Evolutionary conservation across 331 rosid genomes (phyloP).

Genomic region (Malus hybrid): DNA sequence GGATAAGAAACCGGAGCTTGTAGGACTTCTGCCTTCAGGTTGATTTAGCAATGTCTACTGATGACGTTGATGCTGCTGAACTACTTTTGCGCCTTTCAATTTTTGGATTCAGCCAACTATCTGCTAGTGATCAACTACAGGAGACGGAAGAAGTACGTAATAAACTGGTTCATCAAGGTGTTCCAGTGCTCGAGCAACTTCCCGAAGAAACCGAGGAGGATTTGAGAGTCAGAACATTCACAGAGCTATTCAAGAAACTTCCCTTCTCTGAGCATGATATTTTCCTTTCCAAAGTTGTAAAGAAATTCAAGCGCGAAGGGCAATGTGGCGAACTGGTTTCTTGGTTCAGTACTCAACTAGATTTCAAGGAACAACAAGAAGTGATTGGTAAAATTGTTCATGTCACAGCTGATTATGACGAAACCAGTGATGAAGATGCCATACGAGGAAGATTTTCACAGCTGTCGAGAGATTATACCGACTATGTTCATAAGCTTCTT

Average conservation of each 20-base stretch:
- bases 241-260: neutral
- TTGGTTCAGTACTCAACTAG: neutral
- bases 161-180: neutral
- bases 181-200: neutral
- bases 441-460: too few relatives aligned
- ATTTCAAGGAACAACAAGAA: neutral
- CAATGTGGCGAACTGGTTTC: neutral
- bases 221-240: neutral
- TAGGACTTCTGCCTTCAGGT: neutral
- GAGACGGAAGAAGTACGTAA: neutral
- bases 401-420: too few relatives aligned
- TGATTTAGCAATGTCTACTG: neutral
- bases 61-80: neutral
- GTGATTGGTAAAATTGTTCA: neutral
- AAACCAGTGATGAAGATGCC: too few relatives aligned
- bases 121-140: neutral
- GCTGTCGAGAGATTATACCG: too few relatives aligned
- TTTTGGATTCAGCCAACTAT: neutral
- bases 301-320: neutral
- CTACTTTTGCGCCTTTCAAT: neutral
- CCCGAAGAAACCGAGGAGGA: neutral
- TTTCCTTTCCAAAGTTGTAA: neutral
- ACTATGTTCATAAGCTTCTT: too few relatives aligned
- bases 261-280: neutral
- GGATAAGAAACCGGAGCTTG: neutral